Evolutionary conservation across 768 basidiomycete genomes (phyloP).

Genomic region (Postia placenta): DNA sequence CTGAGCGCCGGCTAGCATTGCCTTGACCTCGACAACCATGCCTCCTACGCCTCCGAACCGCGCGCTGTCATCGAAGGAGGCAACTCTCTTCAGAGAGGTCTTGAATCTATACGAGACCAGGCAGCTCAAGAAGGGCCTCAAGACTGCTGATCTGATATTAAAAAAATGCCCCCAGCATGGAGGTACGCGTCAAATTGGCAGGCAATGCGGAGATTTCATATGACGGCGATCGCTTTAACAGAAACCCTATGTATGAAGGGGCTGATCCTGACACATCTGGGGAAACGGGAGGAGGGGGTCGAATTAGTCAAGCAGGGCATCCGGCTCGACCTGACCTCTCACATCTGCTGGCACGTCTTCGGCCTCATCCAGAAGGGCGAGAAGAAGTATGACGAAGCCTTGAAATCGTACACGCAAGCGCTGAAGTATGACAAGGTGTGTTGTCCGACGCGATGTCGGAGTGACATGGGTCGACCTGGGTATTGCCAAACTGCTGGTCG

Average conservation of each 20-base stretch:
- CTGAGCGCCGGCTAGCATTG: neutral
- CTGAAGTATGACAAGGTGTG: constrained; percentile 81
- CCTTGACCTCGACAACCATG: constrained; percentile 13
- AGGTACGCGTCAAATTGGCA: constrained; percentile 43
- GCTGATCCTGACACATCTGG: constrained; percentile 76
- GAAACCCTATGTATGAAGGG: constrained; percentile 98
- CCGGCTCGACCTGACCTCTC: constrained; percentile 74
- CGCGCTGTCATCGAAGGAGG: constrained; percentile 76
- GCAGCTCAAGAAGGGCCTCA: constrained; percentile 84
- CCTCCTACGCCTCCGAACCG: constrained; percentile 36
- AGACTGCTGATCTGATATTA: constrained; percentile 88
- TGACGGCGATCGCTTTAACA: constrained; percentile 26
- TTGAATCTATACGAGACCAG: constrained; percentile 84
- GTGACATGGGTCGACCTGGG: neutral
- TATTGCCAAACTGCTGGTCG: too few relatives aligned
- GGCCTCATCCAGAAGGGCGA: constrained; percentile 92
- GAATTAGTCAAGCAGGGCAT: constrained; percentile 83
- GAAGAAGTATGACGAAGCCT: constrained; percentile 91
- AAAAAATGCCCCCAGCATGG: constrained; percentile 96
- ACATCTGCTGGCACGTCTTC: constrained; percentile 98
- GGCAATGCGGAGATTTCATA: neutral
- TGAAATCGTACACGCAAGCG: constrained; percentile 89
- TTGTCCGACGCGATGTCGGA: neutral
- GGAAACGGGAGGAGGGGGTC: constrained; percentile 72
- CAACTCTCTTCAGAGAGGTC: constrained; percentile 79